Evolutionary conservation across 2,329 filamentous ascomycete genomes (phyloP).

Genomic region (Aspergillus texensis): DNA sequence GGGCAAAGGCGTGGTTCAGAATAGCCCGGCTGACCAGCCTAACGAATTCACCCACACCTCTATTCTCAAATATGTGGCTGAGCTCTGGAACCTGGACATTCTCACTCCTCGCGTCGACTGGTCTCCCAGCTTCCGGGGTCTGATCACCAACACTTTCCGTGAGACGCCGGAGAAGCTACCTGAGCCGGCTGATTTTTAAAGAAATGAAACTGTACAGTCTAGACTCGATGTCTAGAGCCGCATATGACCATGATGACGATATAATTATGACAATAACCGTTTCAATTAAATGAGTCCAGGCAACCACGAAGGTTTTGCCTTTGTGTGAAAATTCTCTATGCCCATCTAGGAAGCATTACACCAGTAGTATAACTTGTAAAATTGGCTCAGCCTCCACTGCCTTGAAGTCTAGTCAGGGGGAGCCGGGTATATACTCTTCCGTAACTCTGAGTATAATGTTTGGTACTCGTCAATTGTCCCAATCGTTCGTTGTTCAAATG

Average conservation of each 20-base stretch:
- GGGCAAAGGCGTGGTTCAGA: constrained; percentile 44
- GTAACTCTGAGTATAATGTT: background rate
- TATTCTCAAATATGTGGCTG: constrained; percentile 46
- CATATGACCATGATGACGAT: background rate
- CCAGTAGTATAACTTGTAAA: background rate
- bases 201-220: background rate
- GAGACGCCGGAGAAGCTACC: constrained; percentile 32
- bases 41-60: constrained; percentile 50
- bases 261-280: background rate
- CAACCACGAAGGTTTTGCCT: background rate
- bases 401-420: background rate
- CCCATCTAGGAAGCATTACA: background rate
- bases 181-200: constrained; percentile 27
- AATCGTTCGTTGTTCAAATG: background rate
- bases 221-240: background rate
- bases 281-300: background rate
- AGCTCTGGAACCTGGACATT: constrained; percentile 47
- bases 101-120: constrained; percentile 43
- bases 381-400: background rate
- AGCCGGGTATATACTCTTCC: background rate
- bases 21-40: constrained; percentile 37
- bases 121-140: constrained; percentile 41
- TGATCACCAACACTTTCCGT: constrained; percentile 29
- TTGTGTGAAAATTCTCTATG: background rate
- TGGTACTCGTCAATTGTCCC: background rate